A percentile compares a stretch with the other conserved stretches of the same genome.
These are phyloP conservation scores for Xylaria longipes DNA, from an alignment of 495 filamentous ascomycete species.

Conservation along the genomic window DNA sequence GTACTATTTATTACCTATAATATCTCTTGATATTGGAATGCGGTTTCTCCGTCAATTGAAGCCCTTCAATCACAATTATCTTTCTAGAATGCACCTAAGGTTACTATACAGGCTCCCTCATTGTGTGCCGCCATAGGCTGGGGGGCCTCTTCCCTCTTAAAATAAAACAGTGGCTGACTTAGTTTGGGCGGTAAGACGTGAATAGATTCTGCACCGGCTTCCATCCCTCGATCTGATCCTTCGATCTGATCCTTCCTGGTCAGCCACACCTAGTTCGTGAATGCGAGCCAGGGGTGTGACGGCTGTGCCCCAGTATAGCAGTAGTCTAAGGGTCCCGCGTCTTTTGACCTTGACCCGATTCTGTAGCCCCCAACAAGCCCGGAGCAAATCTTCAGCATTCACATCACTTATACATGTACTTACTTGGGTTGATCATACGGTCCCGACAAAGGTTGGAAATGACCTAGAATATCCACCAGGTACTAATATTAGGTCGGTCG, in stretches of 20 bases:
- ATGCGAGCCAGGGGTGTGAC: constrained; percentile 3
- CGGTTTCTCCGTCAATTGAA: not conserved
- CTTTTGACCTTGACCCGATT: not conserved
- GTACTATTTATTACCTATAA: not conserved
- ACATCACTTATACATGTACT: not conserved
- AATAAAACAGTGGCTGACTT: constrained; percentile 8
- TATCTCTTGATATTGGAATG: not conserved
- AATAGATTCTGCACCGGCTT: constrained; percentile 5
- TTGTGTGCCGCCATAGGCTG: not conserved
- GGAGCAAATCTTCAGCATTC: not conserved
- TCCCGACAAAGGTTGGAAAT: not conserved
- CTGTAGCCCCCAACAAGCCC: not conserved
- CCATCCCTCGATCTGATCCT: not conserved
- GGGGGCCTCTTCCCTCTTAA: constrained; percentile 10
- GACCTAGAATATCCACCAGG: not conserved
- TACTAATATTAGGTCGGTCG: constrained; percentile 9
- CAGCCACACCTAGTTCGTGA: constrained; percentile 1
- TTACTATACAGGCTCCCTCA: not conserved
- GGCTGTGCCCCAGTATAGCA: constrained; percentile 17
- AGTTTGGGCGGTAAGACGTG: not conserved
- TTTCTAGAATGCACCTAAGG: not conserved
- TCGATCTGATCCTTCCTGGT: constrained; percentile 8
- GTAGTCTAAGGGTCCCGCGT: not conserved
- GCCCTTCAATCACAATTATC: not conserved
- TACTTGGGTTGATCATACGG: not conserved